Evolutionary conservation across 1,284 basidiomycete genomes (phyloP), one percentile per base, ranked within the genome.

Genomic region (Fomitopsis pinicola): DNA sequence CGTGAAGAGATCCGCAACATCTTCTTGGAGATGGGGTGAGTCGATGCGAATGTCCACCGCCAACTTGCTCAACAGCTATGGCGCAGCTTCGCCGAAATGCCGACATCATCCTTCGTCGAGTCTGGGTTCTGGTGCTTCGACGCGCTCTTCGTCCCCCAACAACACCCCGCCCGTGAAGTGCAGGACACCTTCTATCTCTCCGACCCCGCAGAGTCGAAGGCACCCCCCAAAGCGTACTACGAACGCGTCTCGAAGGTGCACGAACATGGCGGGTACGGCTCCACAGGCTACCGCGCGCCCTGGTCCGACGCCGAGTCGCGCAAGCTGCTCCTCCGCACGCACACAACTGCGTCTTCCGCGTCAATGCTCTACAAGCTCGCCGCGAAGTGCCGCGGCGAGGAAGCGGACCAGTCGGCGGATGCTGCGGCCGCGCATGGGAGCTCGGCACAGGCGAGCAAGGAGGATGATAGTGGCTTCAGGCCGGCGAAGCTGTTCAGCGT

Each of bases 81-180:
- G 59, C 19, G 33, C n/a, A 97, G 95, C 15, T 99, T 99, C 78
- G 90, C 95, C 61, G 97, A 99, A 78, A 99, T 99, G 97, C 95
- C 97, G 6, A 98, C 97, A n/a, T 89, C 91, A 63, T 89, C 91
- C 62, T 99, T 96, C 74, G 95, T 99, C 62, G 97, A 99, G 77
- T 97, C 95, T 30, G 92, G 92, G 40, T 99, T 99, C 85, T 99
- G 97, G 97, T 98, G 97, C 75, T 99, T 99, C 76, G 97, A 99
- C 75, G 89, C 96, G 9, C 84, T 99, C 66, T 99, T 97, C 74
- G 97, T 99, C 0, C 97, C 97, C 1, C 97, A 99, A 73, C 97
- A 99, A 77, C 97, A 99, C 78, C 97, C 97, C 19, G 97, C 97
- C 30, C 88, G 97, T 73, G 97, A 99, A 69, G 76, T 98, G 57